Base-by-base conservation (phyloP, 139 green algal genomes). In the Nannochloris sp. region DNA sequence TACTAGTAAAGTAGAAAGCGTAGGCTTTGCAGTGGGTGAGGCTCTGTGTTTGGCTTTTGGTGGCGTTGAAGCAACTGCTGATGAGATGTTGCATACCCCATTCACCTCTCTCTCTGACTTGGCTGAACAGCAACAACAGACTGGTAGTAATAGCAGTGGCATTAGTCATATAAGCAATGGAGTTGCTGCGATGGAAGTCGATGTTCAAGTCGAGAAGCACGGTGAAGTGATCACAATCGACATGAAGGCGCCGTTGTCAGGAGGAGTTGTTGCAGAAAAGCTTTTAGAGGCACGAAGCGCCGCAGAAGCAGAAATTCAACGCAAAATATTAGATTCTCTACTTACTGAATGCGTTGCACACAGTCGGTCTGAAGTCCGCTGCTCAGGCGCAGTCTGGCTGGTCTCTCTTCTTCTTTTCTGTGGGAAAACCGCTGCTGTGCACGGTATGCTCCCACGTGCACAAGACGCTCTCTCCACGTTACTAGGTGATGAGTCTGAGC, bases 21-120 rank as follows among this genome's bases (percentile, higher is more conserved):
- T 92, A 12, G 75, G 84, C 36, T 89, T 92, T 51, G 77, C 83
- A 45, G 82, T 81, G 1, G 90, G 89, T 2, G 90, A 97, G 63
- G 80, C 88, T 6, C 71, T 97, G 3, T 74, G 77, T 24, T 86
- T 88, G 29, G 77, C 74, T 10, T 94, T 90, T 76, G 89, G 85
- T 55, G 81, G 75, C 6, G 65, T 90, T 4, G 45, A 67, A 5
- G 64, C 87, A 10, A 55, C 54, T 2, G 34, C 70, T 0, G 68
- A 85, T 51, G 48, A 57, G n/a, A 64, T 92, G 27, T 74, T 91
- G 33, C 48, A 42, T 5, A 67, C 46, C 32, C 45, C 29, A 29
- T 89, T 85, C 57, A n/a, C 38, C 3, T 73, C 68, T 32, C 65
- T 87, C 36, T 67, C 58, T 0, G 67, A 33, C 29, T 33, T 24